Evolutionary conservation across 2,329 filamentous ascomycete genomes (phyloP), one percentile per base, ranked within the genome.

Genomic region (Nemania sp.): DNA sequence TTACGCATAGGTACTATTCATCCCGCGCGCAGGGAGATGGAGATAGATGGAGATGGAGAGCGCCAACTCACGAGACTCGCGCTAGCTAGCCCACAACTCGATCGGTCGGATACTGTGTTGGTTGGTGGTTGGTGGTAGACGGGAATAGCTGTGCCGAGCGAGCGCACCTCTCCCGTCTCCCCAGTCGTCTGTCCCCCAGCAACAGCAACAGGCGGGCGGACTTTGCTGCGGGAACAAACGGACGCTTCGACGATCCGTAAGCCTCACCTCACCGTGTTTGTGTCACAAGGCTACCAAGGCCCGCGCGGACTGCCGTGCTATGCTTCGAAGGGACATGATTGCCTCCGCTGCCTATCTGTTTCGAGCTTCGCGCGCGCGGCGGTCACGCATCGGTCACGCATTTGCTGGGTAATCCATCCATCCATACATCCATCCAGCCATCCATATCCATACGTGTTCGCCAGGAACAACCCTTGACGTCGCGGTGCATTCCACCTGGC

Each of bases 231-330:
- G 59, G 41, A 35, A 45, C 38, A 43, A n/a, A 38, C 47, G 13
- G 20, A 56, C 43, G 70, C 67, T 45, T 71, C 69, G 68, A 29
- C 45, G 52, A 60, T 54, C 38, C 32, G 62, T 73, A 70, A 73
- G 70, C 68, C 70, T 63, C 62, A 45, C 47, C 47, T 70, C 70
- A 69, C 69, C 49, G 65, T 66, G 41, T 63, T 60, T 43, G 68
- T 73, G 70, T 71, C 71, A 73, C 73, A 73, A 73, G 70, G 72
- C 72, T 73, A 71, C 70, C 41, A 47, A 66, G 38, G 53, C 61
- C 68, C 47, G 47, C 24, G 10, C 24, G 10, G 20, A 24, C 45
- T n/a, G 4, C 45, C 10, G 45, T 51, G 41, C 41, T 45, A 45
- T 4, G 18, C 41, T 45, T 68, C 72, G 38, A 15, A 22, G n/a